These are phyloP conservation scores for Parmelia sp. DNA, from an alignment of 495 filamentous ascomycete genomes.

Conservation along the genomic window DNA sequence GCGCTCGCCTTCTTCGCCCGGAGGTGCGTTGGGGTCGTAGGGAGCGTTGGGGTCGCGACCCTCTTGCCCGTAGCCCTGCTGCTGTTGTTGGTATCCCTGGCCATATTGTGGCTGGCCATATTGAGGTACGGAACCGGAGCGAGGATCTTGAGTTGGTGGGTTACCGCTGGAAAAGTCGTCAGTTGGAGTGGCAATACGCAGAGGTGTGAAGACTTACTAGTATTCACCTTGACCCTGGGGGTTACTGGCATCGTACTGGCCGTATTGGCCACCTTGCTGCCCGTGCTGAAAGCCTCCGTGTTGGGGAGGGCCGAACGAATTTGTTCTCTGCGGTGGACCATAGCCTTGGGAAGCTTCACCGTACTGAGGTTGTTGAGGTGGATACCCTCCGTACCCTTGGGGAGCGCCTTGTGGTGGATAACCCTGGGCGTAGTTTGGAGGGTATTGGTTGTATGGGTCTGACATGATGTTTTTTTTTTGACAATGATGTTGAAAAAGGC, in stretches of 20 bases:
- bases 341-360: conserved; percentile 31
- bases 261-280: conserved; percentile 32
- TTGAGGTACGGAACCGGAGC: conserved; percentile 23
- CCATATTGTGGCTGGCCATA: conserved; percentile 25
- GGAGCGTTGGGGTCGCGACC: conserved; percentile 16
- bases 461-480: conserved; percentile 36
- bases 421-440: conserved; percentile 30
- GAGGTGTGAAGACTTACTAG: conserved; percentile 31
- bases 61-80: conserved; percentile 18
- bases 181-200: conserved; percentile 1
- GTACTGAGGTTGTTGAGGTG: conserved; percentile 35
- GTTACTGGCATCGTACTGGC: conserved; percentile 31
- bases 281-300: conserved; percentile 44
- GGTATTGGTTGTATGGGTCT: conserved; percentile 43
- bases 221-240: conserved; percentile 34
- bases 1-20: conserved; percentile 40
- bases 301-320: conserved; percentile 42
- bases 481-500: background rate
- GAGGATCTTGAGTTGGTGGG: conserved; percentile 19
- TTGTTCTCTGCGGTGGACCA: conserved; percentile 35
- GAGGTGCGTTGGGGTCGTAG: conserved; percentile 27
- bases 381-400: conserved; percentile 29
- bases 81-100: conserved; percentile 23
- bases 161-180: conserved; percentile 18
- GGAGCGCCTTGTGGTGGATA: conserved; percentile 29